Evolutionary conservation across 306 rosid genomes (phyloP).

Genomic region (Corylus heterophylla): DNA sequence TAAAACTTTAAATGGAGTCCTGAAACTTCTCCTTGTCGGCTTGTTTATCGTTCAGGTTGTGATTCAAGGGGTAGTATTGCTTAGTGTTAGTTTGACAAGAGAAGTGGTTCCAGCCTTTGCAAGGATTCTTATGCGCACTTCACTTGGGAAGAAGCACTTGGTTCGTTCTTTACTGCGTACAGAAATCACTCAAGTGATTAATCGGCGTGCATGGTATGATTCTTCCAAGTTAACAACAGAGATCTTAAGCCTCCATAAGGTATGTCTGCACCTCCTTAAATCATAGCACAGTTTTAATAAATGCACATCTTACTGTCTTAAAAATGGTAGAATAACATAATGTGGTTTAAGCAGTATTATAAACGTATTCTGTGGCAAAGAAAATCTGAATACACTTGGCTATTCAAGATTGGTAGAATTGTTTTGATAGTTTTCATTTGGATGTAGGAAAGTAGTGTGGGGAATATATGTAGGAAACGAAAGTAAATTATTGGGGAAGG

Average conservation of each 20-base stretch:
- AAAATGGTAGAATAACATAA: background rate
- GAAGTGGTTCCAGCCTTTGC: conserved; percentile 95
- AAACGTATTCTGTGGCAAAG: background rate
- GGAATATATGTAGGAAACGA: background rate
- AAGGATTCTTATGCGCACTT: conserved; percentile 83
- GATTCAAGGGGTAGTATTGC: conserved; percentile 71
- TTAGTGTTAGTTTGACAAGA: conserved; percentile 78
- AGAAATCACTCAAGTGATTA: conserved; percentile 88
- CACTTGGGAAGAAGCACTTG: conserved; percentile 90
- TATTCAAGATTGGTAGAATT: background rate
- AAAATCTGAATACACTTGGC: background rate
- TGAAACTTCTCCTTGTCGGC: background rate
- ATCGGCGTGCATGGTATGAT: conserved; percentile 87
- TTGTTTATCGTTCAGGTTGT: conserved; percentile 53
- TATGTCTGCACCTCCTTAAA: conserved; percentile 21
- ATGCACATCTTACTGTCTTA: background rate
- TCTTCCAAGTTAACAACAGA: conserved; percentile 74
- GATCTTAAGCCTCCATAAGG: conserved; percentile 78
- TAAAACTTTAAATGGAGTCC: background rate
- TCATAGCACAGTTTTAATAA: background rate
- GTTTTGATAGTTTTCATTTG: background rate
- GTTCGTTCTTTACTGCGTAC: conserved; percentile 87
- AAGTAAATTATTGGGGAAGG: background rate
- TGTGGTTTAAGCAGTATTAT: background rate
- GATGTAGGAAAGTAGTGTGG: background rate